These are phyloP conservation scores for Penicillium psychrosexuale DNA, from an alignment of 2,329 filamentous ascomycete species.

Conservation along the genomic window DNA sequence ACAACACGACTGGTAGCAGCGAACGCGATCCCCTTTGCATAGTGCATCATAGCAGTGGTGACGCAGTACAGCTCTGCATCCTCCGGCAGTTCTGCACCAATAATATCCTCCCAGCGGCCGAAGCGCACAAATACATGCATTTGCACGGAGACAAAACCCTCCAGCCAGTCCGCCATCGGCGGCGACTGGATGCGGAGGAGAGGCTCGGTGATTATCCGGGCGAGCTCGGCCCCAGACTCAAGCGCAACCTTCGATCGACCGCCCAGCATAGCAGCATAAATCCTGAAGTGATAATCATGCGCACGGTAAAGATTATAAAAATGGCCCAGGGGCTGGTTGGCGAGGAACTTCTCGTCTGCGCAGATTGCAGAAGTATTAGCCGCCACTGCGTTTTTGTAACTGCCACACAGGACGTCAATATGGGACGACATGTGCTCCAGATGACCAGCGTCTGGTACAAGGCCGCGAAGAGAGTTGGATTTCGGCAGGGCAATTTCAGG, in stretches of 20 bases:
- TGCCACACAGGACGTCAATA: constrained; percentile 68
- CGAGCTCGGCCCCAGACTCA: constrained; percentile 58
- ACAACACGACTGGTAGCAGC: constrained; percentile 57
- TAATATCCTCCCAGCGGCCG: constrained; percentile 67
- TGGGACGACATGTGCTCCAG: constrained; percentile 76
- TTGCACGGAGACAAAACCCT: constrained; percentile 65
- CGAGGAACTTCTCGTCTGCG: constrained; percentile 66
- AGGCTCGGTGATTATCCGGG: constrained; percentile 60
- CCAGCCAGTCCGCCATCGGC: constrained; percentile 78
- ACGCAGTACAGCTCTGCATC: constrained; percentile 64
- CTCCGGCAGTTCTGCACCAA: constrained; percentile 55
- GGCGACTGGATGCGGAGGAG: constrained; percentile 53
- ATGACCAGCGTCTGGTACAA: constrained; percentile 69
- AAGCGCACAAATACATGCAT: constrained; percentile 71
- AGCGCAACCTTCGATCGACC: constrained; percentile 63
- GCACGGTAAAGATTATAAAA: constrained; percentile 75
- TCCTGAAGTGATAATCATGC: constrained; percentile 71
- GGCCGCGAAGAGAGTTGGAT: constrained; percentile 60
- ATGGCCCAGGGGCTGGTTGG: constrained; percentile 56
- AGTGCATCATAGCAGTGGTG: constrained; percentile 66
- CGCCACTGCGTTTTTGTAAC: constrained; percentile 64
- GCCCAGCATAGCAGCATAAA: constrained; percentile 76
- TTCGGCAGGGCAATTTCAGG: constrained; percentile 62
- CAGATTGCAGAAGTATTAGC: constrained; percentile 65
- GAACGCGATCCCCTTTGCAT: constrained; percentile 65